Percentiles rank a stretch among this genome's conserved stretches.
Conservation (phyloP, 768 basidiomycete species). For the Russula sp. region DNA sequence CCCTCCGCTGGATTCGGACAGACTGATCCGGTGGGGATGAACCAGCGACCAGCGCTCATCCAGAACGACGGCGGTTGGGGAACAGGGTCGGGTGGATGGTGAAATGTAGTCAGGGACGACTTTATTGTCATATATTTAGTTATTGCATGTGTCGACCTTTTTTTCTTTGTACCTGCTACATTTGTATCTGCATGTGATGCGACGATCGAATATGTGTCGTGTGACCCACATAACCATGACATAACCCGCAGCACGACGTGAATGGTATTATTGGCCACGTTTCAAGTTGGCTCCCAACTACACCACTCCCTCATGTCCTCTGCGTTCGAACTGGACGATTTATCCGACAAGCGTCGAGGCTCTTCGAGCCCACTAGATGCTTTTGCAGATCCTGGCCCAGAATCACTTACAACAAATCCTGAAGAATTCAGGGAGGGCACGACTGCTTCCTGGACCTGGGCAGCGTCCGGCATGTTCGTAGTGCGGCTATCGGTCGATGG, state of each 20-base stretch:
- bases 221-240: conserved; percentile 7
- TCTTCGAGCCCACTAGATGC: conserved; percentile 1
- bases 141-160: not conserved
- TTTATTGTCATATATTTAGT: conserved; percentile 30
- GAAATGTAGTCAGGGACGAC: conserved; percentile 16
- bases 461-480: conserved; percentile 27
- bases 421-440: conserved; percentile 20
- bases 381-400: conserved; percentile 2
- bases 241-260: not conserved
- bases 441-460: conserved; percentile 26
- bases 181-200: conserved; percentile 19
- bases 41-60: conserved; percentile 64
- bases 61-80: conserved; percentile 47
- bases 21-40: conserved; percentile 54
- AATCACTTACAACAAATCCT: not conserved
- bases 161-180: conserved; percentile 2
- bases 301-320: conserved; percentile 13
- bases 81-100: conserved; percentile 37
- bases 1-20: conserved; percentile 43
- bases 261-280: not conserved
- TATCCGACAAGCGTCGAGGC: conserved; percentile 32
- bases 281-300: not conserved
- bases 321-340: conserved; percentile 43
- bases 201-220: conserved; percentile 11
- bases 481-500: conserved; percentile 12